phyloP scores from a whole-genome alignment of 768 basidiomycete genomes.

The Lenzites betulinus region DNA sequence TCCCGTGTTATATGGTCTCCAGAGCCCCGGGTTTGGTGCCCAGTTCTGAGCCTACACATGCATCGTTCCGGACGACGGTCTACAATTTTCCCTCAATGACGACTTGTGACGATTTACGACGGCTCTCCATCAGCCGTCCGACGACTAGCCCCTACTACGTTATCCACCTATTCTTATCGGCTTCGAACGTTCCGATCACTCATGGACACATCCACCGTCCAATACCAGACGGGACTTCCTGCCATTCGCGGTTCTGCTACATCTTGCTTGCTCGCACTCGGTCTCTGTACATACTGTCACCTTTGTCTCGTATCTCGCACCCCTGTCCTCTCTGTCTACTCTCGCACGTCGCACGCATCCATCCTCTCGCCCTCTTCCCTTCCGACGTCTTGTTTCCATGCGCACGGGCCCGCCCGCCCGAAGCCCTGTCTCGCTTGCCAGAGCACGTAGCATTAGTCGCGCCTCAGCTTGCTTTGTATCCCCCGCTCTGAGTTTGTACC shows the following conservation, averaged over 20 bases:
- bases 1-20: constrained; percentile 1
- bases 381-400: background rate
- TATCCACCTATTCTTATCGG: constrained; percentile 19
- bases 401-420: background rate
- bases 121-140: background rate
- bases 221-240: constrained; percentile 15
- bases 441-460: background rate
- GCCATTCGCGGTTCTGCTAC: constrained; percentile 12
- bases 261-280: background rate
- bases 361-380: background rate
- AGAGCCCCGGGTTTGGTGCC: constrained; percentile 10
- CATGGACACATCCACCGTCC: constrained; percentile 8
- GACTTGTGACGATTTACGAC: constrained; percentile 3
- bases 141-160: background rate
- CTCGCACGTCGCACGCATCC: background rate
- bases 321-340: no score
- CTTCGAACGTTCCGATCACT: constrained; percentile 8
- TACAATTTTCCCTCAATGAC: background rate
- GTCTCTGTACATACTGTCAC: background rate
- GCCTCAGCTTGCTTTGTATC: constrained; percentile 5
- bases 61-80: no score
- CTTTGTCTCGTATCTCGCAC: background rate
- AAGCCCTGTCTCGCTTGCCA: background rate
- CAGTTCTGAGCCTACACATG: background rate
- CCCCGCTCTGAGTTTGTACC: background rate